Percentiles rank a stretch among this genome's conserved stretches.
Evolutionary conservation across 768 basidiomycete species (phyloP).

Genomic region (Collybiopsis confluens): DNA sequence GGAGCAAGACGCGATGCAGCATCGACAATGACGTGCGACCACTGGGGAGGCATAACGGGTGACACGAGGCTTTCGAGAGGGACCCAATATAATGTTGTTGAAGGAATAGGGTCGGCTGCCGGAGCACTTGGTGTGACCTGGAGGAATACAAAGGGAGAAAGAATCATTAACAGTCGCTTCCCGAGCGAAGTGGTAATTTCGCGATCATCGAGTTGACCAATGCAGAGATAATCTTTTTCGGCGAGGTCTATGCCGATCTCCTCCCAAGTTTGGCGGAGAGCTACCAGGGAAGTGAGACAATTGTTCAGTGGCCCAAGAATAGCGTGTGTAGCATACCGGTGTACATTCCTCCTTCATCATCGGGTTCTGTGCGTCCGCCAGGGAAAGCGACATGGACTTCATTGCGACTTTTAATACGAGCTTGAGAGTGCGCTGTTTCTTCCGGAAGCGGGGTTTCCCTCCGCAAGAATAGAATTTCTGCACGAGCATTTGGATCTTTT

Average conservation of each 20-base stretch:
- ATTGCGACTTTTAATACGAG: slow-evolving; percentile 33
- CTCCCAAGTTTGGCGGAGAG: slow-evolving; percentile 98
- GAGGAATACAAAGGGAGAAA: slow-evolving; percentile 92
- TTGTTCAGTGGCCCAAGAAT: neutral
- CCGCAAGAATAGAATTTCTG: slow-evolving; percentile 88
- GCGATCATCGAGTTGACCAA: slow-evolving; percentile 94
- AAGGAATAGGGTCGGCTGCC: slow-evolving; percentile 68
- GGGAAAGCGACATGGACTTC: slow-evolving; percentile 94
- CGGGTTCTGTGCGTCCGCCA: slow-evolving; percentile 87
- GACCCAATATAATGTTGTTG: slow-evolving; percentile 81
- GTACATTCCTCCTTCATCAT: slow-evolving; percentile 88
- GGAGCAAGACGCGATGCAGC: slow-evolving; percentile 89
- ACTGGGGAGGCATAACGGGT: slow-evolving; percentile 53
- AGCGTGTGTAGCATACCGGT: slow-evolving; percentile 65
- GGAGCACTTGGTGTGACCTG: slow-evolving; percentile 73
- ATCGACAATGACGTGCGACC: slow-evolving; percentile 92
- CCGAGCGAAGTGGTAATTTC: slow-evolving; percentile 98
- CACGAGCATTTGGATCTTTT: slow-evolving; percentile 68
- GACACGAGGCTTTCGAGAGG: slow-evolving; percentile 61
- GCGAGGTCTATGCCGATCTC: slow-evolving; percentile 97
- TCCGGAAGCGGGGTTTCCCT: slow-evolving; percentile 55
- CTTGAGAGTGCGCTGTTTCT: slow-evolving; percentile 29
- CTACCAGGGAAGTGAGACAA: slow-evolving; percentile 27
- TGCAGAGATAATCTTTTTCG: slow-evolving; percentile 79
- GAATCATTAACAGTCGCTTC: slow-evolving; percentile 95